Evolutionary conservation across 2,329 filamentous ascomycete species (phyloP).

Genomic region (Aspergillus intermedius): DNA sequence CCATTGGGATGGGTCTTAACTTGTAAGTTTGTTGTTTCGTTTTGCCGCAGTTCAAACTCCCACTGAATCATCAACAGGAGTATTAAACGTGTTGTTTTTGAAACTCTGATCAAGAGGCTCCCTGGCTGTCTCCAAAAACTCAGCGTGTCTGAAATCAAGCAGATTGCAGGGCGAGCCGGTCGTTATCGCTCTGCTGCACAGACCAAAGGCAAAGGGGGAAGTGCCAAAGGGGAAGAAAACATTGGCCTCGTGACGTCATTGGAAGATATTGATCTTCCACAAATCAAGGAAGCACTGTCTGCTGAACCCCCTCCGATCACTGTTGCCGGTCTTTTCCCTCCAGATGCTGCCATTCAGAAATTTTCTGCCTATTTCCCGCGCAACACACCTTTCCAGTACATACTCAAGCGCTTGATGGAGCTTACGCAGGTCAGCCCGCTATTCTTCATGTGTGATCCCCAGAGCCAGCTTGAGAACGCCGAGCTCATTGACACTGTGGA

Average conservation of each 20-base stretch:
- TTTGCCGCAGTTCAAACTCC: neutral
- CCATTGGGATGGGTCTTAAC: conserved; percentile 96
- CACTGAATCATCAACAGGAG: conserved; percentile 39
- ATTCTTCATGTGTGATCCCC: conserved; percentile 65
- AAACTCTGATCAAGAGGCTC: conserved; percentile 67
- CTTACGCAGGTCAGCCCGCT: conserved; percentile 56
- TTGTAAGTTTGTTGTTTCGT: conserved; percentile 50
- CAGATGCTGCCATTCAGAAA: conserved; percentile 61
- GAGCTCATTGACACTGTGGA: conserved; percentile 67
- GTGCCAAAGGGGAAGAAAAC: conserved; percentile 21
- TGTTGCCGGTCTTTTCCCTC: conserved; percentile 68
- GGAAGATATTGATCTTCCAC: conserved; percentile 59
- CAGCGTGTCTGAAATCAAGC: conserved; percentile 73
- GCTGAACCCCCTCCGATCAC: conserved; percentile 59
- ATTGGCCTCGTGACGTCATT: conserved; percentile 75
- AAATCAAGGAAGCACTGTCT: conserved; percentile 58
- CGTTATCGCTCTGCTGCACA: conserved; percentile 69
- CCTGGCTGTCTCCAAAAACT: conserved; percentile 54
- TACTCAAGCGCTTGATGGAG: conserved; percentile 68
- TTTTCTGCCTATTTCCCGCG: conserved; percentile 78
- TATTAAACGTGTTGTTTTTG: conserved; percentile 85
- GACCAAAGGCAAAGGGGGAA: conserved; percentile 25
- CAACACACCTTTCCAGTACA: conserved; percentile 73
- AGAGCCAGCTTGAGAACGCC: conserved; percentile 59
- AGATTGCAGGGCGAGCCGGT: conserved; percentile 89